phyloP scores from a whole-genome alignment of 176 grass and related monocot species.

The Musa itinerans region DNA sequence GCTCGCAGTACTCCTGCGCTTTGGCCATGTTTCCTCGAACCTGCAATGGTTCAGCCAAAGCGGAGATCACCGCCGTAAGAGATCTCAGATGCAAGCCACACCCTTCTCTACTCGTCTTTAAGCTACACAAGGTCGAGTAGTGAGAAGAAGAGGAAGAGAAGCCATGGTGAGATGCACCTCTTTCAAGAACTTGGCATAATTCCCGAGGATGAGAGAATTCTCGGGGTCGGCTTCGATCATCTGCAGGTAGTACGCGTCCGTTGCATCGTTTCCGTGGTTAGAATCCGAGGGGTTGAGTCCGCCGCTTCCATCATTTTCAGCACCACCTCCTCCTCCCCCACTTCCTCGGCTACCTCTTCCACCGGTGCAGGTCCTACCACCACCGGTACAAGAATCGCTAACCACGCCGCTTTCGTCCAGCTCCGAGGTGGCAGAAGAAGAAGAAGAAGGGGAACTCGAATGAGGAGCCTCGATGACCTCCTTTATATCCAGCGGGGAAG shows the following conservation, averaged over 20 bases:
- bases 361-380: neutral
- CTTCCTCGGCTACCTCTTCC: neutral
- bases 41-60: neutral
- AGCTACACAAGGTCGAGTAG: no score
- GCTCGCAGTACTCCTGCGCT: constrained; percentile 49
- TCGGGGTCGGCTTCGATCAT: constrained; percentile 43
- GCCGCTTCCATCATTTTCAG: neutral
- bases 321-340: neutral
- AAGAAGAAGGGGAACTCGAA: neutral
- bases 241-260: constrained; percentile 31
- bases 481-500: neutral
- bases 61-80: neutral
- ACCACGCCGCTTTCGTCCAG: neutral
- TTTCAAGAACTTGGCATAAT: constrained; percentile 54
- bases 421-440: neutral
- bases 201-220: constrained; percentile 43
- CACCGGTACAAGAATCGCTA: neutral
- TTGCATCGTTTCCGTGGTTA: neutral
- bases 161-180: constrained; percentile 1
- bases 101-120: neutral
- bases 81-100: neutral
- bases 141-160: neutral
- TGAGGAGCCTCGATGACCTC: neutral
- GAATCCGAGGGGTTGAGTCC: neutral
- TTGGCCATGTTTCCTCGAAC: constrained; percentile 24